Conservation (phyloP, 1,139 yeast species). For the Saccharomycopsis hybrid region DNA sequence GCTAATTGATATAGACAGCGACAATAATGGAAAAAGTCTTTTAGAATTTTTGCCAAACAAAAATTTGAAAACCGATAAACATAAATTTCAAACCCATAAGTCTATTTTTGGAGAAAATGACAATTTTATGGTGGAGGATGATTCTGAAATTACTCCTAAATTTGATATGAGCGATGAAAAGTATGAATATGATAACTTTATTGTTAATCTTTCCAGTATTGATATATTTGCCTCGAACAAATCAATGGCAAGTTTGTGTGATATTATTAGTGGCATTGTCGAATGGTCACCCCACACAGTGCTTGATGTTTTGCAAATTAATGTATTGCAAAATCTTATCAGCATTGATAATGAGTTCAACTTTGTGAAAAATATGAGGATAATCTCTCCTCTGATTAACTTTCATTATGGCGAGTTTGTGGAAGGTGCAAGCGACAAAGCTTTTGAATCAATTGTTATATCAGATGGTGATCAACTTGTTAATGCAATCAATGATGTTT, state of each 20-base stretch:
- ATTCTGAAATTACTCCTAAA: constrained; percentile 39
- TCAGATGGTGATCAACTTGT: constrained; percentile 7
- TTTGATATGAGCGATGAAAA: constrained; percentile 33
- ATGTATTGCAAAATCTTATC: constrained; percentile 44
- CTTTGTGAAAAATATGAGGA: constrained; percentile 39
- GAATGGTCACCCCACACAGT: constrained; percentile 40
- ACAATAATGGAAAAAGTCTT: constrained; percentile 18
- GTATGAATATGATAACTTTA: constrained; percentile 48
- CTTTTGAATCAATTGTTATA: constrained; percentile 6
- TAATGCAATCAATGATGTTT: neutral
- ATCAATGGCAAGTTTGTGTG: constrained; percentile 29
- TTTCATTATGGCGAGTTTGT: constrained; percentile 41
- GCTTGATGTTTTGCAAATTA: constrained; percentile 60
- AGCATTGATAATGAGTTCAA: constrained; percentile 34
- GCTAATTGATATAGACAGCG: neutral
- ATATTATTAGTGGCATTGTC: constrained; percentile 31
- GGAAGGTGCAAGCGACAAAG: constrained; percentile 21
- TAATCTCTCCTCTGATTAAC: constrained; percentile 45
- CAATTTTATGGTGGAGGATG: constrained; percentile 30
- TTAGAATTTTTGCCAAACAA: constrained; percentile 17
- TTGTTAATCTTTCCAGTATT: constrained; percentile 46
- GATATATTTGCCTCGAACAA: constrained; percentile 36
- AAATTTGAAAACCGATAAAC: neutral
- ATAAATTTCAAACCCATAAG: neutral
- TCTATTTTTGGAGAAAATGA: constrained; percentile 12